phyloP scores from a whole-genome alignment of 2,329 filamentous ascomycete species.

The Ceratocystis destructans region DNA sequence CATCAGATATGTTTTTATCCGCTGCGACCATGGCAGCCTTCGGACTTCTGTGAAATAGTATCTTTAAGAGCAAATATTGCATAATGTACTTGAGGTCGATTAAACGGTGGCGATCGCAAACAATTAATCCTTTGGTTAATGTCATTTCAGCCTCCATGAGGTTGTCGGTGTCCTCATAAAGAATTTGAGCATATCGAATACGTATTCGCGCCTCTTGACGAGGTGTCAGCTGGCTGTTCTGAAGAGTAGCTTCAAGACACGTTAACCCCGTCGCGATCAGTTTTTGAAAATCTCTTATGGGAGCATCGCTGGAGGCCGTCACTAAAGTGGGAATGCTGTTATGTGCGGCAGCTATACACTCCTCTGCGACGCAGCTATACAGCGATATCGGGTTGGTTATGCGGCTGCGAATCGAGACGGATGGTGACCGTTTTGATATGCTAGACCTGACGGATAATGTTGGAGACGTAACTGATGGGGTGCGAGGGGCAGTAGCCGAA shows the following conservation, averaged over 20 bases:
- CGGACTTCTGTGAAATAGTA: slow-evolving; percentile 55
- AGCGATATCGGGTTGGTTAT: slow-evolving; percentile 43
- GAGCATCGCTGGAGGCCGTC: slow-evolving; percentile 35
- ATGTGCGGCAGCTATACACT: slow-evolving; percentile 57
- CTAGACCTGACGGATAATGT: slow-evolving; percentile 30
- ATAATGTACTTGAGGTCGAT: slow-evolving; percentile 62
- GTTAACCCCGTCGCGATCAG: slow-evolving; percentile 58
- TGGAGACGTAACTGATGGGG: slow-evolving; percentile 31
- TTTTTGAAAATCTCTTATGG: slow-evolving; percentile 48
- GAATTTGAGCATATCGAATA: slow-evolving; percentile 55
- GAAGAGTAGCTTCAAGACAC: slow-evolving; percentile 57
- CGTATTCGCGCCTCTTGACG: slow-evolving; percentile 55
- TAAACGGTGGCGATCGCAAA: slow-evolving; percentile 45
- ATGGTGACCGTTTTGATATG: slow-evolving; percentile 32
- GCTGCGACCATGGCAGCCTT: slow-evolving; percentile 60
- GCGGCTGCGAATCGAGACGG: slow-evolving; percentile 29
- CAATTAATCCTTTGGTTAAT: slow-evolving; percentile 54
- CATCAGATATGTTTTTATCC: slow-evolving; percentile 54
- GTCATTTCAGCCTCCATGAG: slow-evolving; percentile 58
- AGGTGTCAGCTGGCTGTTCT: slow-evolving; percentile 45
- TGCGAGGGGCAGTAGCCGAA: slow-evolving; percentile 17
- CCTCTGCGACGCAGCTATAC: slow-evolving; percentile 58
- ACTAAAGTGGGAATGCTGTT: slow-evolving; percentile 32
- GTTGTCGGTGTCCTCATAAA: slow-evolving; percentile 66
- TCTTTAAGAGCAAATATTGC: slow-evolving; percentile 57